Evolutionary conservation across 1,284 basidiomycete genomes (phyloP).

Genomic region (Marasmius tenuissimus): DNA sequence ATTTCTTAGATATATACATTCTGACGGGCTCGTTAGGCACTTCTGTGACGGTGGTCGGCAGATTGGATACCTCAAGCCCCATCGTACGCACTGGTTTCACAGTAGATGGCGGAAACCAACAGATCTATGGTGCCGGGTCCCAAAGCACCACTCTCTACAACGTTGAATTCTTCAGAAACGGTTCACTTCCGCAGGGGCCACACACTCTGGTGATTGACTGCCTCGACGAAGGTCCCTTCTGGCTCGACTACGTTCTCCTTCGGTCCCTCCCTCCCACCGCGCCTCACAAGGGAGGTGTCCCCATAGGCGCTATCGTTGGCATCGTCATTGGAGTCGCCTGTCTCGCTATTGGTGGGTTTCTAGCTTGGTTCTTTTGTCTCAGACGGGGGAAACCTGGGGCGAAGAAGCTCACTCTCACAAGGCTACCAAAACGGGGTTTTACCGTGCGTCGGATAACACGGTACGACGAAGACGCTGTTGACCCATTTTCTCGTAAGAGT

Average conservation of each 20-base stretch:
- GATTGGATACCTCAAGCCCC: constrained; percentile 17
- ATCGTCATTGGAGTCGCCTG: constrained; percentile 9
- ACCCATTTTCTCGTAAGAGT: neutral
- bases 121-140: constrained; percentile 15
- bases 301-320: constrained; percentile 10
- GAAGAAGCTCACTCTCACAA: neutral
- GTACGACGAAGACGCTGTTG: neutral
- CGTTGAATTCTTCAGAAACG: constrained; percentile 19
- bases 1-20: neutral
- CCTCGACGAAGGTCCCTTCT: constrained; percentile 16
- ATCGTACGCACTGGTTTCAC: constrained; percentile 18
- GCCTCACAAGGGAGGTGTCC: constrained; percentile 5
- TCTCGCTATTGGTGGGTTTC: neutral
- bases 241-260: constrained; percentile 24
- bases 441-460: neutral
- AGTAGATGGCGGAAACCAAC: constrained; percentile 19
- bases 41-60: constrained; percentile 19
- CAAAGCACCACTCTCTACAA: constrained; percentile 18
- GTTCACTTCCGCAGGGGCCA: constrained; percentile 13
- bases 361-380: neutral
- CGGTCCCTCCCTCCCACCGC: constrained; percentile 6
- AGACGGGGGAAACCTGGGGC: neutral
- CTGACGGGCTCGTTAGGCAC: constrained; percentile 14
- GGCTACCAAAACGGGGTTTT: neutral
- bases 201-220: constrained; percentile 20